Percentiles rank a stretch among this genome's conserved stretches.
Evolutionary conservation across 352 stramenopile species (phyloP).

Genomic region (Phytophthora lateralis): DNA sequence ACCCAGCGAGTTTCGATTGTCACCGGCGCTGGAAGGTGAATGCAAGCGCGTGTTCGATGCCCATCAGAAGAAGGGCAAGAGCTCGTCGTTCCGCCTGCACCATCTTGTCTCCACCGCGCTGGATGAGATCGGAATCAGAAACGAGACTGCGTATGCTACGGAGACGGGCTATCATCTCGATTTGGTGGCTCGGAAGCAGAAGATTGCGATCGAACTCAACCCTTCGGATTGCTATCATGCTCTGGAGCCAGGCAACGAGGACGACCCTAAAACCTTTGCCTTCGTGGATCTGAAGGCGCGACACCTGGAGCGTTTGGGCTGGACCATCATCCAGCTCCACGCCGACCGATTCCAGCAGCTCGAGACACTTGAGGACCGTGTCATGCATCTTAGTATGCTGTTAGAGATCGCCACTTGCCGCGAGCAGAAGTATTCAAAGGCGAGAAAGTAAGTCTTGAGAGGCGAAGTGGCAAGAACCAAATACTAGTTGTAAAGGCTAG

Average conservation of each 20-base stretch:
- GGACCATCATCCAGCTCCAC: slow-evolving; percentile 72
- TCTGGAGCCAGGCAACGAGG: slow-evolving; percentile 36
- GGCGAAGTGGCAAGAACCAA: neutral
- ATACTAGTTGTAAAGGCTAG: slow-evolving; percentile 1
- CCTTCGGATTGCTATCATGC: slow-evolving; percentile 55
- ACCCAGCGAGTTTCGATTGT: slow-evolving; percentile 41
- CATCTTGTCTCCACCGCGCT: slow-evolving; percentile 64
- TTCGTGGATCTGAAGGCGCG: slow-evolving; percentile 71
- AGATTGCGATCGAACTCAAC: slow-evolving; percentile 76
- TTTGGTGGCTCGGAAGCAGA: slow-evolving; percentile 51
- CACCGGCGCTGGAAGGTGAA: slow-evolving; percentile 30
- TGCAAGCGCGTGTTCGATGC: slow-evolving; percentile 53
- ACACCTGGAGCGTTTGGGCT: slow-evolving; percentile 65
- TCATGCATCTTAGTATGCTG: slow-evolving; percentile 67
- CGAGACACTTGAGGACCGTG: slow-evolving; percentile 48
- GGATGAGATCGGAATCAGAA: slow-evolving; percentile 53
- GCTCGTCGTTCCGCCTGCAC: slow-evolving; percentile 59
- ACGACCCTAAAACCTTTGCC: slow-evolving; percentile 49
- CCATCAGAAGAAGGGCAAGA: slow-evolving; percentile 58
- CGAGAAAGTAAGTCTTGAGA: slow-evolving; percentile 10
- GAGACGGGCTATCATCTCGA: slow-evolving; percentile 62
- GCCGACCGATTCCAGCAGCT: slow-evolving; percentile 62
- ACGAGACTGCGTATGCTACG: slow-evolving; percentile 36
- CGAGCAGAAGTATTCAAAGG: slow-evolving; percentile 17
- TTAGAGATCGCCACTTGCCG: slow-evolving; percentile 67